Conservation (phyloP, 139 green algal genomes). For the Yamagishiella unicocca region DNA sequence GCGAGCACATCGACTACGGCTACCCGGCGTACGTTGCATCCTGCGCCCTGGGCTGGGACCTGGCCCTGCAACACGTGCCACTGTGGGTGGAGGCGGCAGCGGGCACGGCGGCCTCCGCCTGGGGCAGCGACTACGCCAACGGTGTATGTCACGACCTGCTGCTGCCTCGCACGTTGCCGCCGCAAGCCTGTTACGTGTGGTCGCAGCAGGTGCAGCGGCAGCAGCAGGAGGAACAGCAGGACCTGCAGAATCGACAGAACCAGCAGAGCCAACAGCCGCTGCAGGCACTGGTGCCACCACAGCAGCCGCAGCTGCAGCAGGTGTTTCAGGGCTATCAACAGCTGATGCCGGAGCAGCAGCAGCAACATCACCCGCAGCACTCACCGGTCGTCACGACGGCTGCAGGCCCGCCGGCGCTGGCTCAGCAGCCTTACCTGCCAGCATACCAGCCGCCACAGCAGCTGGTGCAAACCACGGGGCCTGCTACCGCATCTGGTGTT, state of each 20-base stretch:
- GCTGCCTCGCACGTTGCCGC: neutral
- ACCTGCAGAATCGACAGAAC: neutral
- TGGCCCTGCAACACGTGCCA: neutral
- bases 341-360: neutral
- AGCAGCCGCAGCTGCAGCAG: neutral
- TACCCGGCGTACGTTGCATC: neutral
- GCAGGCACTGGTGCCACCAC: neutral
- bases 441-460: neutral
- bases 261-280: neutral
- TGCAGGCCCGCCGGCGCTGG: too few relatives aligned
- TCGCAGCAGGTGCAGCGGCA: neutral
- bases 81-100: neutral
- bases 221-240: neutral
- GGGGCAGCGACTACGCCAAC: neutral
- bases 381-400: too few relatives aligned
- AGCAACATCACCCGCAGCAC: neutral
- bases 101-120: neutral
- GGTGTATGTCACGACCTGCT: neutral
- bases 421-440: neutral
- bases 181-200: neutral
- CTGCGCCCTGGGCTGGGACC: conserved; percentile 29
- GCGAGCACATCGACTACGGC: neutral
- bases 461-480: too few relatives aligned
- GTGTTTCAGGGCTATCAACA: neutral
- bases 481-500: too few relatives aligned